Base-by-base conservation (phyloP, 2,329 filamentous ascomycete species). In the Lachnellula occidentalis region DNA sequence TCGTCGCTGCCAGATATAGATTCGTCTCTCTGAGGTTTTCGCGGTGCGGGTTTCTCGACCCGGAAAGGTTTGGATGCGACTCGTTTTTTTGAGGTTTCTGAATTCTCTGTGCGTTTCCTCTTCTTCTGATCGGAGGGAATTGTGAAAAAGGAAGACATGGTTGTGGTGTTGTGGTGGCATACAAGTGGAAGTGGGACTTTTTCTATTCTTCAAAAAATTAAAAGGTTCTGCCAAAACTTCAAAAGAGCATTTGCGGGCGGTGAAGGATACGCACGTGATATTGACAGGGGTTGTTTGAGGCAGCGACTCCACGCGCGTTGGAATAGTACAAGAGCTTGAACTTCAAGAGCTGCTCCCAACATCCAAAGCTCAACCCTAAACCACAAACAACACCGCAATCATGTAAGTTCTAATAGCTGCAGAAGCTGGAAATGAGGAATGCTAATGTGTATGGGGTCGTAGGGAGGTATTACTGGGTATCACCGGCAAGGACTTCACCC, bases 391-490 rank as follows among this genome's bases (percentile, higher is more conserved):
- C 41, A 63, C 42, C 54, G 59, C 61, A 62, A 62, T 53, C 56
- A 64, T 68, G 64, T 66, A 63, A 36, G 61, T 51, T 46, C 1
- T 9, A 12, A 3, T 27, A 27, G 22, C 34, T 24, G 21, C 37
- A 34, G 6, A 22, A 34, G 43, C 43, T 46, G n/a, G 4, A 17
- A n/a, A 27, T 12, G 43, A 17, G 31, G n/a, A 37, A 5, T 61
- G 53, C 56, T 61, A 48, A 58, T 48, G 21, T 57, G 45, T 57
- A 27, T 37, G 42, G 45, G 34, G 7, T 24, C 53, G 52, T 56
- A 97, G 92, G 94, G 94, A 99, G 85, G 90, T 97, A 72, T 82
- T 99, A 71, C 83, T 99, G 66, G 94, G 94, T 70, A 96, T 99
- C 74, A 96, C 92, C 57, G 95, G 94, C 78, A 96, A 96, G 80